phyloP scores from a whole-genome alignment of 2,329 filamentous ascomycete species.

The Penicillium sp. region DNA sequence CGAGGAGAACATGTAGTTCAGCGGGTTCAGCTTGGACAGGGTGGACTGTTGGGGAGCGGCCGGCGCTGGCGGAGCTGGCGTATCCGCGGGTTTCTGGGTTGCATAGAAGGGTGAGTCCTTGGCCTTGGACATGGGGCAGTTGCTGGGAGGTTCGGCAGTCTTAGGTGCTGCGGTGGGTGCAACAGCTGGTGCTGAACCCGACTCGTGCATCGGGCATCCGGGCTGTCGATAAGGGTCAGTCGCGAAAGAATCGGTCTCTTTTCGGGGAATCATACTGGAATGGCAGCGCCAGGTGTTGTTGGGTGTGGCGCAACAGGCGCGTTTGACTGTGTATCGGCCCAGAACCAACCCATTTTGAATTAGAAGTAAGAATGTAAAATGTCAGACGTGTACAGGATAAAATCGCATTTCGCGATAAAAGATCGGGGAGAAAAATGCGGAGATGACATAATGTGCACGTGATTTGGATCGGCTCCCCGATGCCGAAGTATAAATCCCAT shows the following conservation, averaged over 20 bases:
- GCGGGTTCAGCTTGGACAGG: conserved; percentile 71
- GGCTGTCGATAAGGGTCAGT: conserved; percentile 56
- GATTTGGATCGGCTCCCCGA: conserved; percentile 5
- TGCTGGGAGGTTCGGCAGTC: conserved; percentile 37
- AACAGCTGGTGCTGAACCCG: conserved; percentile 40
- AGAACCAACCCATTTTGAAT: conserved; percentile 71
- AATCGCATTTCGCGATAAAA: conserved; percentile 28
- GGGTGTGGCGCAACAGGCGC: conserved; percentile 54
- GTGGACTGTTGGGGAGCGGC: conserved; percentile 52
- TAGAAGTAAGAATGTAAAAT: not conserved
- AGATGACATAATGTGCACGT: conserved; percentile 24
- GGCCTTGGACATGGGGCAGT: conserved; percentile 55
- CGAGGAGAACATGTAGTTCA: conserved; percentile 95
- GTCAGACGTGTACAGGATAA: conserved; percentile 15
- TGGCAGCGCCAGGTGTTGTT: conserved; percentile 55
- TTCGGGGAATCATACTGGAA: conserved; percentile 57
- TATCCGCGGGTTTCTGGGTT: conserved; percentile 40
- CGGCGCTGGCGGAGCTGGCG: conserved; percentile 41
- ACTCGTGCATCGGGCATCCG: conserved; percentile 72
- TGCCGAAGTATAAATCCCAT: conserved; percentile 2
- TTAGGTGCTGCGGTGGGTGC: conserved; percentile 37
- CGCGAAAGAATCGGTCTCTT: conserved; percentile 4
- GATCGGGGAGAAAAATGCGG: conserved; percentile 24
- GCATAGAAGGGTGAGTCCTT: conserved; percentile 57
- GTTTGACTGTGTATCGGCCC: conserved; percentile 62